Base-by-base conservation (phyloP, 306 rosid species). In the Geum urbanum region DNA sequence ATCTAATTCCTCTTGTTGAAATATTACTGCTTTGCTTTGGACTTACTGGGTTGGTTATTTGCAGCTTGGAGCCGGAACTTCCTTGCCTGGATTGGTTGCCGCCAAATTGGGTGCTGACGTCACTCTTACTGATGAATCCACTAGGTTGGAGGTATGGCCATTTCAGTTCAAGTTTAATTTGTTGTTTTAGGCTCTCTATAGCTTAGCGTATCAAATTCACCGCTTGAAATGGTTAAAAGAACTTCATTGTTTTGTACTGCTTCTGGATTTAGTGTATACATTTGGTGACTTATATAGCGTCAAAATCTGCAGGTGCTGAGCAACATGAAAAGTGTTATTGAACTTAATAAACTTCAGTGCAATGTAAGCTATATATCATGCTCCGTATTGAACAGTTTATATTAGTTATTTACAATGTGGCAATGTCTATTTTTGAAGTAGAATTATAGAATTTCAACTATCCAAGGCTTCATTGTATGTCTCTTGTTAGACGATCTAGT, bases 41-140 rank as follows among this genome's bases (percentile, higher is more conserved):
- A 2, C 19, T 6, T 15, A 16, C 22, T 61, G 13, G 7, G 64
- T 67, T 32, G 15, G 71, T 40, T 44, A 54, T 76, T 24, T 24
- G 27, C 74, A 89, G 97, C 85, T 92, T 40, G 97, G 96, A 54
- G 95, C 90, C 50, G 96, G 98, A 63, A 92, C 95, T 72, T 84
- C 91, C 59, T 79, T 86, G 87, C 92, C 95, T 5, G 92, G 97
- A 40, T 81, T 89, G 81, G 95, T 87, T 69, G 97, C 97, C 0
- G 91, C 88, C 37, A 86, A 83, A 83, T 60, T 89, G 8, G 95
- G 91, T 16, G 95, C 92, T 3, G 48, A 71, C 61, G 96, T 89
- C 74, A 89, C 96, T 69, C 89, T 92, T 11, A 83, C 92, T 0
- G 91, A 92, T 51, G 84, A 86, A 24, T 84, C 86, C 48, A 56